Evolutionary conservation across 2,329 filamentous ascomycete species (phyloP).

Genomic region (Aspergillus awamori): DNA sequence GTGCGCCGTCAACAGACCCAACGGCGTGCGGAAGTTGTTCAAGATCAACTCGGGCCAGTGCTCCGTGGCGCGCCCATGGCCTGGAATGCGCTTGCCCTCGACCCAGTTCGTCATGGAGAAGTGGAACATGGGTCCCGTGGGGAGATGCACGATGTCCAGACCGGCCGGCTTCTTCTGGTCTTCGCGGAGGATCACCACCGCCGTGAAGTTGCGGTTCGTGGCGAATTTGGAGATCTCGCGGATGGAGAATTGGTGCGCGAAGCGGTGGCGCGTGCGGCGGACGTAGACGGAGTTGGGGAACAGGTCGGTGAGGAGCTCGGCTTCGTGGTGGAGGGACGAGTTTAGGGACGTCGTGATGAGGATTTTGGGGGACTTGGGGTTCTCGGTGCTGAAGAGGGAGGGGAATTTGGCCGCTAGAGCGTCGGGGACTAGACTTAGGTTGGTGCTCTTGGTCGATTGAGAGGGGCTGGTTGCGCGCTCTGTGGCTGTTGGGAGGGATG

Average conservation of each 20-base stretch:
- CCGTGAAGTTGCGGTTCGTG: slow-evolving; percentile 77
- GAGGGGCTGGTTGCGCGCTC: slow-evolving; percentile 59
- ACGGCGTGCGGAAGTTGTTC: slow-evolving; percentile 92
- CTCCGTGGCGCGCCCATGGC: slow-evolving; percentile 85
- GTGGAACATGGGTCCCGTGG: slow-evolving; percentile 85
- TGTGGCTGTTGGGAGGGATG: slow-evolving; percentile 40
- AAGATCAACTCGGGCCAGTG: slow-evolving; percentile 88
- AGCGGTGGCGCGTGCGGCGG: slow-evolving; percentile 78
- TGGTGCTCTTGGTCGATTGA: slow-evolving; percentile 60
- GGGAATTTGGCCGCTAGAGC: slow-evolving; percentile 64
- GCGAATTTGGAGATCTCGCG: slow-evolving; percentile 89
- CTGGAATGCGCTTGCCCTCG: slow-evolving; percentile 81
- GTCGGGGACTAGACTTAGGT: slow-evolving; percentile 63
- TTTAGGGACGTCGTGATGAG: slow-evolving; percentile 90
- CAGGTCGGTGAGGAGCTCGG: slow-evolving; percentile 73
- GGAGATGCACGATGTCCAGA: slow-evolving; percentile 81
- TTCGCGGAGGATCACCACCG: slow-evolving; percentile 83
- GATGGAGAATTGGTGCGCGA: slow-evolving; percentile 87
- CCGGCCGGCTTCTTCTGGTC: slow-evolving; percentile 83
- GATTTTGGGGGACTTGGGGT: slow-evolving; percentile 72
- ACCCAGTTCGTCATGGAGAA: slow-evolving; percentile 91
- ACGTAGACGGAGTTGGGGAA: slow-evolving; percentile 85
- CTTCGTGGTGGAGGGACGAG: slow-evolving; percentile 83
- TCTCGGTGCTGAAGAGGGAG: slow-evolving; percentile 56
- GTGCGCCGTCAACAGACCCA: slow-evolving; percentile 84